Evolutionary conservation across 2,329 filamentous ascomycete species (phyloP), one percentile per base, ranked within the genome.

Genomic region (Septoria petroselini): DNA sequence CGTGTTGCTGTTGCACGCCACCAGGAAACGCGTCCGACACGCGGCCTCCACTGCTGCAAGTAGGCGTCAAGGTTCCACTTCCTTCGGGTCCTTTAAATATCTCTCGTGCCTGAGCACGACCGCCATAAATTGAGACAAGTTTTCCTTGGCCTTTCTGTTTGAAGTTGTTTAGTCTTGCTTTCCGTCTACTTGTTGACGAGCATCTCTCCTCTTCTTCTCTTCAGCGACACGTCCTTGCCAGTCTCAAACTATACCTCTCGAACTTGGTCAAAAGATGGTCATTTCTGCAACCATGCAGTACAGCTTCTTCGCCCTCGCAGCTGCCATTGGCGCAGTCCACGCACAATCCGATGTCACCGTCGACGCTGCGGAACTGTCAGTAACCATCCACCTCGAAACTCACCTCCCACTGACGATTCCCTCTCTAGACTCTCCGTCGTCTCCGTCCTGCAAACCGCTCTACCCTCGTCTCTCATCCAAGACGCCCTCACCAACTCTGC

Each of bases 371-470:
- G 5, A 27, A 27, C 9, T 27, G 23, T 27, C 5, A 27, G 23
- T 5, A 27, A 5, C 23, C 23, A 5, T 27, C 23, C 5, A 27
- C 23, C 9, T 5, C 9, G 23, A 27, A 5, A 27, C 23, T 27
- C 23, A 9, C 5, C 23, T 27, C 23, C 5, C 5, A 9, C 23
- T 27, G 23, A 27, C 23, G 23, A 5, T 15, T 11, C 34, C n/a
- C n/a, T n/a, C 15, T 15, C 4, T 48, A 69, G 68, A 23, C 48
- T 62, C 40, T 73, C 71, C 38, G 66, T 74, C 58, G 59, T 71
- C 59, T 56, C 64, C 43, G 70, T 72, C 48, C 70, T 76, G 46
- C 62, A 68, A 55, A 74, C 71, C 15, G 74, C 71, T 35, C 66
- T 76, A 41, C 74, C 74, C 14, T 54, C 66, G 21, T 70, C 72